Percentiles rank a stretch among this genome's conserved stretches.
Evolutionary conservation across 2,329 filamentous ascomycete genomes (phyloP).

Genomic region (Lasiodiplodia sp.): DNA sequence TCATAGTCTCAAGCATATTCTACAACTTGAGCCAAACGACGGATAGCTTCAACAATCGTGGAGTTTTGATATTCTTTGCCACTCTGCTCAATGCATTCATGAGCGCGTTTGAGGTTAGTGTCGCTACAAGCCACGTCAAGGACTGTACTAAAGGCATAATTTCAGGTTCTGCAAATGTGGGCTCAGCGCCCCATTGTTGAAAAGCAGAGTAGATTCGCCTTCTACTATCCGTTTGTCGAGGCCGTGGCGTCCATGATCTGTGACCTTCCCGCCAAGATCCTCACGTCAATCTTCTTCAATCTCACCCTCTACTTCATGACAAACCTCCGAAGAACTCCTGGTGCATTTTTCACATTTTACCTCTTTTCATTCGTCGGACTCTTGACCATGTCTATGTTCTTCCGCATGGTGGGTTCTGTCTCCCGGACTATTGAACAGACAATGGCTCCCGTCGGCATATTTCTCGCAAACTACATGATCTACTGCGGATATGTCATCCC

Average conservation of each 20-base stretch:
- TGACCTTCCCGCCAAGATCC: slow-evolving; percentile 81
- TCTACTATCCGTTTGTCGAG: slow-evolving; percentile 89
- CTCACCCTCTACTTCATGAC: slow-evolving; percentile 85
- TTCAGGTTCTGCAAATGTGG: slow-evolving; percentile 77
- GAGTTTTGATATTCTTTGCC: slow-evolving; percentile 81
- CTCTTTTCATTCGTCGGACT: slow-evolving; percentile 70
- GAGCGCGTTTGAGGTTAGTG: slow-evolving; percentile 64
- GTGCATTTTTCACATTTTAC: slow-evolving; percentile 84
- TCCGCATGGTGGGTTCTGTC: slow-evolving; percentile 77
- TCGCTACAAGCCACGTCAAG: slow-evolving; percentile 62
- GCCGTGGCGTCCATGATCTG: slow-evolving; percentile 82
- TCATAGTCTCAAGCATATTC: slow-evolving; percentile 80
- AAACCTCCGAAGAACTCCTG: slow-evolving; percentile 73
- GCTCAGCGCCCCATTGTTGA: slow-evolving; percentile 89
- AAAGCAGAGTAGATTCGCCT: slow-evolving; percentile 83
- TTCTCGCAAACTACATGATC: slow-evolving; percentile 71
- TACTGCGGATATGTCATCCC: slow-evolving; percentile 72
- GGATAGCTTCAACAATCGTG: slow-evolving; percentile 74
- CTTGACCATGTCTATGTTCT: slow-evolving; percentile 80
- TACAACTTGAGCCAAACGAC: slow-evolving; percentile 71
- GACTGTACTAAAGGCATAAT: slow-evolving; percentile 59
- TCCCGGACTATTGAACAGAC: slow-evolving; percentile 67
- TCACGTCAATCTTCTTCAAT: slow-evolving; percentile 77
- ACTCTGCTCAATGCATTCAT: slow-evolving; percentile 81
- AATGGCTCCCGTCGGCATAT: slow-evolving; percentile 50